Evolutionary conservation across 495 filamentous ascomycete genomes (phyloP), one percentile per base, ranked within the genome.

Genomic region (Pyronema domesticum): DNA sequence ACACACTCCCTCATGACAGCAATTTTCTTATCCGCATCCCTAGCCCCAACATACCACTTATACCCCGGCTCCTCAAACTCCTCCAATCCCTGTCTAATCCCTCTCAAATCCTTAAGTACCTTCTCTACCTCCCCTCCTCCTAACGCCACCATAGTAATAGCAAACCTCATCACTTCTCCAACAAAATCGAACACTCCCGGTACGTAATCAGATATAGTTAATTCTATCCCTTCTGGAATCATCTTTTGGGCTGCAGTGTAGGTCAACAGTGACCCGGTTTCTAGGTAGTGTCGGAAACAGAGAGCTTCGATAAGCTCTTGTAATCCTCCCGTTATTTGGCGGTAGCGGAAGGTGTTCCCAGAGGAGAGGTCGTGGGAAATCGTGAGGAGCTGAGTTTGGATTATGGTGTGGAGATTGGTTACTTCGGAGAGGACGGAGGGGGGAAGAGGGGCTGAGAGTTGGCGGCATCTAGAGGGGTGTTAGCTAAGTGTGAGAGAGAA

Each of bases 101-200:
- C 61, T 46, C 57, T 57, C 49, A 60, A 55, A 58, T 68, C 67
- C 17, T 59, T 50, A 30, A 57, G 33, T 37, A 62, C 57, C 44
- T 43, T 52, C 7, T 51, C 37, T 18, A 54, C 55, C 9, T 66
- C 65, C 37, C 55, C 44, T n/a, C 80, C 80, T 46, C 63, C 73
- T 14, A 81, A 78, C 0, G 83, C 83, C 61, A 86, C 82, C 15
- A 77, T 75, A 13, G 85, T 86, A 35, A 95, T 89, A 0, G 85
- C 87, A 68, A 94, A 95, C 33, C 87, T 75, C 91, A 98, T 98
- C 70, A 96, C 74, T 68, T 98, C 91, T 8, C 91, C 91, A 0
- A 83, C 82, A 47, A 95, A 73, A 67, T 98, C 91, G 60, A 94
- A 95, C 7, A 98, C 70, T 5, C 93, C 91, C 56, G 93, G 82